A percentile compares a stretch with the other conserved stretches of the same genome.
These are phyloP conservation scores for Crithidia thermophila DNA, from an alignment of 208 protist genomes.

Conservation along the genomic window DNA sequence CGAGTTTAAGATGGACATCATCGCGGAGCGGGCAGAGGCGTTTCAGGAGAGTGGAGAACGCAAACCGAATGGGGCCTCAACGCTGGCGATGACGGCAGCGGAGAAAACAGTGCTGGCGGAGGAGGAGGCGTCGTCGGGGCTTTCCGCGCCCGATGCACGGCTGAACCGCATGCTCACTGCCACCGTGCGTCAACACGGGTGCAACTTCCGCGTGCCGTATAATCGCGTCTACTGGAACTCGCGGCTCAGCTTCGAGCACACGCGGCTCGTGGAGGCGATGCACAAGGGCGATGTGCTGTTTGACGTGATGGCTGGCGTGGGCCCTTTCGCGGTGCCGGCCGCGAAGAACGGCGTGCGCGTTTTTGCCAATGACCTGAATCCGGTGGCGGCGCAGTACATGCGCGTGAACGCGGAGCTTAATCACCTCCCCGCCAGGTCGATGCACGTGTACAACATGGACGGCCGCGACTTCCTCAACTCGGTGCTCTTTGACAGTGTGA, in stretches of 20 bases:
- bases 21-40: slow-evolving; percentile 77
- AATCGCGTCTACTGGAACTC: slow-evolving; percentile 99
- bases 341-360: slow-evolving; percentile 84
- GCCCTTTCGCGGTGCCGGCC: slow-evolving; percentile 97
- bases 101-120: slow-evolving; percentile 35
- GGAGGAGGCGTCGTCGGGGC: background rate
- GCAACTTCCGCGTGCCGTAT: slow-evolving; percentile 96
- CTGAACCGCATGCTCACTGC: slow-evolving; percentile 58
- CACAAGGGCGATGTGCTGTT: slow-evolving; percentile 74
- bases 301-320: slow-evolving; percentile 98
- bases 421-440: slow-evolving; percentile 45
- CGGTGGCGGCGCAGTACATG: slow-evolving; percentile 91
- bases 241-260: slow-evolving; percentile 95
- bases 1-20: slow-evolving; percentile 97
- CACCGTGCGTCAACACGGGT: slow-evolving; percentile 93
- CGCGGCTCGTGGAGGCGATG: slow-evolving; percentile 85
- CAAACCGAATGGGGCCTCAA: background rate
- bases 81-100: slow-evolving; percentile 1
- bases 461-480: slow-evolving; percentile 94
- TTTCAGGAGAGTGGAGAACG: background rate
- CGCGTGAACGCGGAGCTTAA: slow-evolving; percentile 92
- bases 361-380: slow-evolving; percentile 98
- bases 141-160: slow-evolving; percentile 16
- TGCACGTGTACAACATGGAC: slow-evolving; percentile 94
- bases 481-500: slow-evolving; percentile 54